Evolutionary conservation across 2,329 filamentous ascomycete species (phyloP).

Genomic region (Penicillium sp.): DNA sequence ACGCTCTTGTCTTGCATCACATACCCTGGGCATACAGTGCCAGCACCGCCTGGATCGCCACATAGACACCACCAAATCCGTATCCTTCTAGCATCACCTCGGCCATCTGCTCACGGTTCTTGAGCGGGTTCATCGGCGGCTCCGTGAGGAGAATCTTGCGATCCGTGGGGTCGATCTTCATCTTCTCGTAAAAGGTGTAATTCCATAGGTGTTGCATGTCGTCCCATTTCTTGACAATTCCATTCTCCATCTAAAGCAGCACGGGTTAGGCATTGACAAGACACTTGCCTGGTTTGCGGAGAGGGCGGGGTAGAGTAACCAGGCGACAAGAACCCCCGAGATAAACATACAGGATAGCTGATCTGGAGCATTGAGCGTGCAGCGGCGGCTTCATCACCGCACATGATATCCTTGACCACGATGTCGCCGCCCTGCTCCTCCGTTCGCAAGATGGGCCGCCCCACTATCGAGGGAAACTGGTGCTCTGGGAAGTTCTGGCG

Average conservation of each 20-base stretch:
- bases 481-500: slow-evolving; percentile 96
- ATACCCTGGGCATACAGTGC: slow-evolving; percentile 93
- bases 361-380: slow-evolving; percentile 97
- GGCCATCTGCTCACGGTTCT: slow-evolving; percentile 96
- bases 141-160: slow-evolving; percentile 98
- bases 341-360: slow-evolving; percentile 74
- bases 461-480: slow-evolving; percentile 97
- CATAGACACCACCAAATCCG: slow-evolving; percentile 93
- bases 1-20: slow-evolving; percentile 13
- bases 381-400: slow-evolving; percentile 94
- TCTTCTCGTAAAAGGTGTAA: slow-evolving; percentile 97
- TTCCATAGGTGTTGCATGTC: slow-evolving; percentile 99
- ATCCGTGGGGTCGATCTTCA: slow-evolving; percentile 83
- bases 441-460: slow-evolving; percentile 92
- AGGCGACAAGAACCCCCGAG: background rate
- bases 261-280: slow-evolving; percentile 21
- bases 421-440: slow-evolving; percentile 79
- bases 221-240: slow-evolving; percentile 99
- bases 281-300: slow-evolving; percentile 24
- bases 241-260: slow-evolving; percentile 82
- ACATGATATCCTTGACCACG: slow-evolving; percentile 97
- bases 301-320: slow-evolving; percentile 18
- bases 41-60: slow-evolving; percentile 94
- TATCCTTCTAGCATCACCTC: slow-evolving; percentile 99
- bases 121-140: slow-evolving; percentile 95